Base-by-base conservation (phyloP, 257 asterid species). In the Galeopsis tetrahit region DNA sequence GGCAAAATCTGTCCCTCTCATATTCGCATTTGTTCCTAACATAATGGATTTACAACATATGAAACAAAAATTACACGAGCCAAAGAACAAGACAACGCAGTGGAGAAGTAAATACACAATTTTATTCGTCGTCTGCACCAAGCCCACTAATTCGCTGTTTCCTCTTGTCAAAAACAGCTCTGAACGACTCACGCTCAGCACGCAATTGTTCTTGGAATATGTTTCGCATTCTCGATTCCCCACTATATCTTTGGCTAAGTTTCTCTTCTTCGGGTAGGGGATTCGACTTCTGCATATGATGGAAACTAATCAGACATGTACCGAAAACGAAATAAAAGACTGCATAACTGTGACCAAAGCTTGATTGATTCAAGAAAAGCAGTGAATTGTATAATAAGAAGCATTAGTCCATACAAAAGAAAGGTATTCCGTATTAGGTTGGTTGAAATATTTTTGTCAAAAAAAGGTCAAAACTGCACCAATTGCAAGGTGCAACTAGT, bases 111-210 rank as follows among this genome's bases (percentile, higher is more conserved):
- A 55, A 36, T 13, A 31, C 6, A 2, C n/a, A 63, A 39, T 36
- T 2, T 33, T 73, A 86, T 55, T 85, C 92, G 15, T 84, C 91
- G 6, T 83, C 84, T 8, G 65, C 76, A 44, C 66, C 68, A 7
- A 87, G 77, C 73, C 89, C 90, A 13, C 80, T 69, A 36, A 88
- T 80, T 71, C 90, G 83, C 2, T 87, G 95, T 52, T 81, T 82
- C 79, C 96, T 88, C 81, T 88, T 85, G 75, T 94, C 99, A 32
- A 94, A 88, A 75, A 83, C 96, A 53, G 97, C 97, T 74, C 78
- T 88, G 83, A 89, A 91, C 4, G 99, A 85, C 84, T 94, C 99
- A 0, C 52, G 88, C 82, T 94, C 99, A 14, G 95, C 97, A 6
- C 91, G 99, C 32, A 94, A 38, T 78, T 77, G 92, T 70, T 94